These are phyloP conservation scores for Eutreptiella sp. DNA, from an alignment of 208 protist species.

Conservation along the genomic window DNA sequence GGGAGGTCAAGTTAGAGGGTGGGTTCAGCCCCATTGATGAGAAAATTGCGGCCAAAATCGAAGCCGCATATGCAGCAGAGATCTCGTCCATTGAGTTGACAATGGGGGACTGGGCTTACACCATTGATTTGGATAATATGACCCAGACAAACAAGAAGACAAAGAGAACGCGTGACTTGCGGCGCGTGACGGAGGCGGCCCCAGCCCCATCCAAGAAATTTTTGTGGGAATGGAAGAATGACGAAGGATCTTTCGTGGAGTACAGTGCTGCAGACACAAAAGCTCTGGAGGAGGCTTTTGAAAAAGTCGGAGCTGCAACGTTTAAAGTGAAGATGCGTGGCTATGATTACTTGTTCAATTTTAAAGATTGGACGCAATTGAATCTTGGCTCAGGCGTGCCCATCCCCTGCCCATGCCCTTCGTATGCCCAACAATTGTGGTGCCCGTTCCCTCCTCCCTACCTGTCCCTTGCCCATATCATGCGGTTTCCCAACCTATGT, in stretches of 20 bases:
- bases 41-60: slow-evolving; percentile 28
- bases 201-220: not conserved
- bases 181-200: slow-evolving; percentile 4
- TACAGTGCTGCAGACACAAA: not conserved
- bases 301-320: not conserved
- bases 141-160: slow-evolving; percentile 37
- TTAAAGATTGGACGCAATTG: no score
- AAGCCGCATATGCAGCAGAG: not conserved
- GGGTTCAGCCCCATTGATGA: slow-evolving; percentile 5
- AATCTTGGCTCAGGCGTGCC: no score
- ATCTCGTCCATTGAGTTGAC: slow-evolving; percentile 12
- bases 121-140: slow-evolving; percentile 37
- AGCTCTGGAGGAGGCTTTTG: not conserved
- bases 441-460: no score
- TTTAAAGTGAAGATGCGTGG: not conserved
- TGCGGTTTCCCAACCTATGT: no score
- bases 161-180: slow-evolving; percentile 17
- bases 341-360: no score
- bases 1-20: not conserved
- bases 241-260: no score
- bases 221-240: no score
- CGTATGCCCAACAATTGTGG: no score
- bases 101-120: slow-evolving; percentile 37
- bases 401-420: no score
- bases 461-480: no score